Percentiles rank a stretch among this genome's conserved stretches.
Evolutionary conservation across 2,329 filamentous ascomycete genomes (phyloP).

Genomic region (Exophiala oligosperma): DNA sequence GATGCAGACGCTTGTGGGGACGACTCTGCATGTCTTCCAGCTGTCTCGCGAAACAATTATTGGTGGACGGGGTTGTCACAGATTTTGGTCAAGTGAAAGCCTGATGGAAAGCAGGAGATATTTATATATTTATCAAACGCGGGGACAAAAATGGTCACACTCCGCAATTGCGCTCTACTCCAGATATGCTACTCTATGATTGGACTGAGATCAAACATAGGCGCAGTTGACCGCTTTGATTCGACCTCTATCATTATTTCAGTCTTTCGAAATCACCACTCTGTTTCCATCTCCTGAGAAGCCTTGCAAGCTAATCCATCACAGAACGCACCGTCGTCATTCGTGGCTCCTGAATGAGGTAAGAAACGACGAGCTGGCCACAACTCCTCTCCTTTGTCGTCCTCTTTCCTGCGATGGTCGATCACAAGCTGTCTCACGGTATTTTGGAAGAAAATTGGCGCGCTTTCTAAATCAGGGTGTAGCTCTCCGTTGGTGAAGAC

Average conservation of each 20-base stretch:
- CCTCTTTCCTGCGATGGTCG: conserved; percentile 50
- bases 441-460: conserved; percentile 57
- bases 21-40: not conserved
- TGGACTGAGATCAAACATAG: no score
- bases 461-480: conserved; percentile 60
- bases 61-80: no score
- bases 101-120: not conserved
- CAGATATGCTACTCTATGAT: no score
- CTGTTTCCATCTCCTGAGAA: not conserved
- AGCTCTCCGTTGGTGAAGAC: conserved; percentile 62
- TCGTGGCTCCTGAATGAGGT: not conserved
- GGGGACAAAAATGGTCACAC: no score
- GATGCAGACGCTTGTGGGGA: conserved; percentile 10
- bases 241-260: not conserved
- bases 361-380: conserved; percentile 46
- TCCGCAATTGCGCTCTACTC: no score
- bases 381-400: conserved; percentile 47
- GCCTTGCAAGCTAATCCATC: conserved; percentile 13
- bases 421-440: conserved; percentile 50
- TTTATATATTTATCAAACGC: no score
- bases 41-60: not conserved
- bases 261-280: not conserved
- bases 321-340: conserved; percentile 10
- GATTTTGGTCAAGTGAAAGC: not conserved
- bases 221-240: no score